phyloP scores from a whole-genome alignment of 2,329 filamentous ascomycete genomes.

The Aureobasidium vineae region DNA sequence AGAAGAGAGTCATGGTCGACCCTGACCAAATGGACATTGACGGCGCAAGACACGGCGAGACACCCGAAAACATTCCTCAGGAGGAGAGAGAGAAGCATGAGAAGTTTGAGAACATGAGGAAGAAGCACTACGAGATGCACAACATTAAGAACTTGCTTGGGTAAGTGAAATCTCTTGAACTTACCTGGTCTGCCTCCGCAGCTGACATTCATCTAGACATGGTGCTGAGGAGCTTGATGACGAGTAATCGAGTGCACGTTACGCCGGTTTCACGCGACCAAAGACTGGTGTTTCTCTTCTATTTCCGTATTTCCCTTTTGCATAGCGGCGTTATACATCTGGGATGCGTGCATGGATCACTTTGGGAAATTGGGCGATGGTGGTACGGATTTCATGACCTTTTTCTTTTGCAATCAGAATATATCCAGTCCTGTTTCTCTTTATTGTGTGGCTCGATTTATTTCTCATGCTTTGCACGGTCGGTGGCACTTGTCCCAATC shows the following conservation, averaged over 20 bases:
- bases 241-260: conserved; percentile 30
- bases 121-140: conserved; percentile 99
- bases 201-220: conserved; percentile 37
- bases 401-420: neutral
- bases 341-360: conserved; percentile 20
- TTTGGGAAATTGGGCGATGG: conserved; percentile 2
- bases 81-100: conserved; percentile 90
- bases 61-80: conserved; percentile 52
- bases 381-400: conserved; percentile 1
- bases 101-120: conserved; percentile 85
- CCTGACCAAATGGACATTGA: conserved; percentile 42
- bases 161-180: conserved; percentile 45
- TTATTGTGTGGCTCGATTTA: neutral
- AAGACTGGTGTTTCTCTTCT: conserved; percentile 9
- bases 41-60: conserved; percentile 58
- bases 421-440: neutral
- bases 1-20: conserved; percentile 77
- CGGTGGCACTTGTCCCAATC: neutral
- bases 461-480: neutral
- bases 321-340: conserved; percentile 26
- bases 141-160: conserved; percentile 86
- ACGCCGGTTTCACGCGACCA: neutral
- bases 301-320: conserved; percentile 23
- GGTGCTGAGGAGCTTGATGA: conserved; percentile 44
- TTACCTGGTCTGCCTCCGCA: neutral